phyloP scores from a whole-genome alignment of 352 stramenopile genomes.

The Pythium phragmitis region DNA sequence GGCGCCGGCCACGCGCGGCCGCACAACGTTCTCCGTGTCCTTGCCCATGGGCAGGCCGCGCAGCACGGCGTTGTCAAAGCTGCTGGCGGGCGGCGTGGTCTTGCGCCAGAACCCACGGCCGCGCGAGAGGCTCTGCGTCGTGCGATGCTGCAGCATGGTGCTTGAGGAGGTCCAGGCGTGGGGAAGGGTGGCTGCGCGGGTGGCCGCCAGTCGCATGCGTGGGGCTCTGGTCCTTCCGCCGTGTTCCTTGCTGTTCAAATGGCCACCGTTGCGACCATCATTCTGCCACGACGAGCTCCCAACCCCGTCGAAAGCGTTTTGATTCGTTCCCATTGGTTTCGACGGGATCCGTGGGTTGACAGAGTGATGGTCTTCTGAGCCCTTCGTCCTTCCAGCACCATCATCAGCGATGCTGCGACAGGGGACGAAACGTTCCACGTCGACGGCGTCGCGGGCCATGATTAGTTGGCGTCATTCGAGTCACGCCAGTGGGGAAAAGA shows the following conservation, averaged over 20 bases:
- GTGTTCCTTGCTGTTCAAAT: background rate
- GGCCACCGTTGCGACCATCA: constrained; percentile 18
- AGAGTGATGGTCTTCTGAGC: constrained; percentile 14
- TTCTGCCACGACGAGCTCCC: constrained; percentile 16
- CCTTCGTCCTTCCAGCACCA: background rate
- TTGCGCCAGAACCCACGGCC: constrained; percentile 48
- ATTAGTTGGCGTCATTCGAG: constrained; percentile 9
- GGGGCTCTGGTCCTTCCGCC: background rate
- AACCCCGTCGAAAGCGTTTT: constrained; percentile 11
- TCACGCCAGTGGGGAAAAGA: constrained; percentile 3
- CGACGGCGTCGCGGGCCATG: constrained; percentile 13
- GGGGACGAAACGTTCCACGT: constrained; percentile 12
- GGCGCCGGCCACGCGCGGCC: constrained; percentile 42
- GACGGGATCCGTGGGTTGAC: background rate
- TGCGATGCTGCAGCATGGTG: constrained; percentile 17
- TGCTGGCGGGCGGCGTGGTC: constrained; percentile 22
- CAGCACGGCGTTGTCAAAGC: constrained; percentile 66
- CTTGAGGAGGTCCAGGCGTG: background rate
- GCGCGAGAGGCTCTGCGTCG: constrained; percentile 22
- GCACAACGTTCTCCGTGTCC: constrained; percentile 52
- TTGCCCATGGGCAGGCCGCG: constrained; percentile 60
- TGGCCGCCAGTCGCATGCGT: background rate
- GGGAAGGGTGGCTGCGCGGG: background rate
- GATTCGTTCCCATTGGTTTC: background rate
- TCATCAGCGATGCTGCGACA: constrained; percentile 14